Conservation (phyloP, 164 flowering plant species). For the Amborella trichopoda region DNA sequence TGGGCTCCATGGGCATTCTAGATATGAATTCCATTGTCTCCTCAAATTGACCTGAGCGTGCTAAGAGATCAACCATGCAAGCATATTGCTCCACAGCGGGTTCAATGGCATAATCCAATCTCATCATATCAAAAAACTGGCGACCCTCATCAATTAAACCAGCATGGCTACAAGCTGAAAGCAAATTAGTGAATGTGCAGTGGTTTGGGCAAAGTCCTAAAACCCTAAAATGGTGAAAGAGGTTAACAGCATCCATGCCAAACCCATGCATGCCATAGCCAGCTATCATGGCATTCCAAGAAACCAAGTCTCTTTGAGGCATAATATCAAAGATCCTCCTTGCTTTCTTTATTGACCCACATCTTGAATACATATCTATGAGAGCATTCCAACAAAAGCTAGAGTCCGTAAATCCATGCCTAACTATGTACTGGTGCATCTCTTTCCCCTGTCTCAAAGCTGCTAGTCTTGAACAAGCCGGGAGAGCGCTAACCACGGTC, state of each 20-base stretch:
- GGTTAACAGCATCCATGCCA: constrained; percentile 20
- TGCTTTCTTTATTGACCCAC: constrained; percentile 20
- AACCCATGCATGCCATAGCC: constrained; percentile 30
- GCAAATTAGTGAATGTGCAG: constrained; percentile 20
- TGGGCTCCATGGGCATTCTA: constrained; percentile 63
- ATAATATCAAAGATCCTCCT: constrained; percentile 17
- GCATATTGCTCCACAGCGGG: constrained; percentile 85
- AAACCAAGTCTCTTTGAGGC: constrained; percentile 16
- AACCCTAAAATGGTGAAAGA: constrained; percentile 11
- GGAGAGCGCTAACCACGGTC: constrained; percentile 58
- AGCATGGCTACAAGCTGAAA: constrained; percentile 44
- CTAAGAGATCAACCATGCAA: constrained; percentile 76
- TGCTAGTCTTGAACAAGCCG: constrained; percentile 43
- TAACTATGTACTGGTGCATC: constrained; percentile 23
- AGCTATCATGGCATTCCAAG: constrained; percentile 25
- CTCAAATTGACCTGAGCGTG: constrained; percentile 55
- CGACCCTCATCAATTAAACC: constrained; percentile 53
- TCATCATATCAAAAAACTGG: constrained; percentile 42
- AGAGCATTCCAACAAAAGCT: constrained; percentile 23
- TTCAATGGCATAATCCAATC: constrained; percentile 25
- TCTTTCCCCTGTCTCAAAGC: constrained; percentile 26
- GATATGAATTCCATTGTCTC: constrained; percentile 63
- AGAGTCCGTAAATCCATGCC: constrained; percentile 14
- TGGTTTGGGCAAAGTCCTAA: constrained; percentile 17
- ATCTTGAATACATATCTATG: constrained; percentile 29